Evolutionary conservation across 345 rosid species (phyloP).

Genomic region (Euphorbia tirucalli): DNA sequence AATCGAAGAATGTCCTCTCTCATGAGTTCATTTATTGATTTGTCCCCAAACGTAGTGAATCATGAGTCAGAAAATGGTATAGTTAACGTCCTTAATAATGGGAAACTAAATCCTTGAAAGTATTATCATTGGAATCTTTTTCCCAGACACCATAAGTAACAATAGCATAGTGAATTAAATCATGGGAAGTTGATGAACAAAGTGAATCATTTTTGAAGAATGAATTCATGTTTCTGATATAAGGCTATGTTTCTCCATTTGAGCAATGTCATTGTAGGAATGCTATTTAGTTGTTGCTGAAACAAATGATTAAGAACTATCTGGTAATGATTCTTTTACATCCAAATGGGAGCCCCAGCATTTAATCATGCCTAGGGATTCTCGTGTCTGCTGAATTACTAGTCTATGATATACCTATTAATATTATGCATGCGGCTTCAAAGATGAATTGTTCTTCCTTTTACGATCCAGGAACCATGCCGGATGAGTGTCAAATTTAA

Average conservation of each 20-base stretch:
- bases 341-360: neutral
- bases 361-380: neutral
- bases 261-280: neutral
- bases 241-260: neutral
- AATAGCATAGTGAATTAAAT: neutral
- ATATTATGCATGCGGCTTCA: neutral
- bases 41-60: conserved; percentile 13
- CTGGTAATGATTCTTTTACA: neutral
- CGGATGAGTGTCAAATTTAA: neutral
- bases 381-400: neutral
- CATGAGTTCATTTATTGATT: conserved; percentile 19
- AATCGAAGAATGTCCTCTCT: conserved; percentile 9
- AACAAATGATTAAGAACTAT: neutral
- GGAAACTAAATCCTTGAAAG: neutral
- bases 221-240: neutral
- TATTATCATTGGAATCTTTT: neutral
- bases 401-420: too few relatives aligned
- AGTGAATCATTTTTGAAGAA: neutral
- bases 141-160: neutral
- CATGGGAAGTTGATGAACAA: neutral
- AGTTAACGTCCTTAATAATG: conserved; percentile 8
- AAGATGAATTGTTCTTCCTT: neutral
- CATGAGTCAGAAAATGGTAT: conserved; percentile 16
- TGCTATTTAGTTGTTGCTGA: neutral
- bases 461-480: neutral